Conservation (phyloP, 306 rosid species). For the Quercus parvula region DNA sequence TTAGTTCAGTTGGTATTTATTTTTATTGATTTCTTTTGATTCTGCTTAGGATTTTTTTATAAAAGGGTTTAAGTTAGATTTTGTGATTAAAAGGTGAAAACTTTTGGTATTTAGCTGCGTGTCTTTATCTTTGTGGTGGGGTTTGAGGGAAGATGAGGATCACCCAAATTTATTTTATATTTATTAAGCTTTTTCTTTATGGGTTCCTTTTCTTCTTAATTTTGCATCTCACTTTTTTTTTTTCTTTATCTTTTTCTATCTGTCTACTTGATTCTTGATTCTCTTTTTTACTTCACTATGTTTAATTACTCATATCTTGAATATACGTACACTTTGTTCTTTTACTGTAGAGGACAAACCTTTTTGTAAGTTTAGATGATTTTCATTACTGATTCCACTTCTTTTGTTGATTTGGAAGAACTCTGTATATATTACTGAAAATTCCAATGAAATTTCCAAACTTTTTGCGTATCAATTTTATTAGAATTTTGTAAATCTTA, state of each 20-base stretch:
- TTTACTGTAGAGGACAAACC: too few species aligned
- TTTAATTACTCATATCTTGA: neutral
- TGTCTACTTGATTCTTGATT: slow-evolving; percentile 24
- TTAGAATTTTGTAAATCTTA: slow-evolving; percentile 2
- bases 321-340: neutral
- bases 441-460: neutral
- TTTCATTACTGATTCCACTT: neutral
- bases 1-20: neutral
- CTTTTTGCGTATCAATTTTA: neutral
- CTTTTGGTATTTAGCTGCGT: slow-evolving; percentile 14
- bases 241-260: neutral
- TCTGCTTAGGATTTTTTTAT: neutral
- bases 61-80: slow-evolving; percentile 1
- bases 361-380: neutral
- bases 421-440: neutral
- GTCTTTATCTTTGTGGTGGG: slow-evolving; percentile 19
- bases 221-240: slow-evolving; percentile 29
- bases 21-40: neutral
- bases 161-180: slow-evolving; percentile 5
- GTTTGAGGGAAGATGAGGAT: slow-evolving; percentile 18
- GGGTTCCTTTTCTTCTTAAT: neutral
- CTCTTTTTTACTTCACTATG: slow-evolving; percentile 3
- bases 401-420: neutral
- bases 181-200: neutral
- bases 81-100: slow-evolving; percentile 4